Conservation (phyloP, 2,329 filamentous ascomycete genomes). For the Albifimbria verrucaria region DNA sequence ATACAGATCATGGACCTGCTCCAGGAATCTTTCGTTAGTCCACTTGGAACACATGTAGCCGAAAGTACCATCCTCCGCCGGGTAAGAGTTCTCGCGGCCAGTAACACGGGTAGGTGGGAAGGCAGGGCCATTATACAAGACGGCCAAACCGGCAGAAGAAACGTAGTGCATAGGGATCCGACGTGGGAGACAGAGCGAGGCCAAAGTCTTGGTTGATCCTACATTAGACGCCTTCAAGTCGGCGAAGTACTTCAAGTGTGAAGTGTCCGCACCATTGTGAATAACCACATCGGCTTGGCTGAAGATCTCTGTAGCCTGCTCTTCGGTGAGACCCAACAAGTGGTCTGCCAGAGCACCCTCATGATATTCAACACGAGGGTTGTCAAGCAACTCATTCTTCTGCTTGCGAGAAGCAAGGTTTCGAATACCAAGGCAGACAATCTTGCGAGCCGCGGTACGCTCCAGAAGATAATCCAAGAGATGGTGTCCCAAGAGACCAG, state of each 20-base stretch:
- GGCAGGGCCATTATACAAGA: neutral
- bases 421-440: neutral
- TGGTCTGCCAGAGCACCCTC: neutral
- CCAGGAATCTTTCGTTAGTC: conserved; percentile 28
- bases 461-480: conserved; percentile 21
- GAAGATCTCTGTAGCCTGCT: conserved; percentile 13
- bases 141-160: conserved; percentile 15
- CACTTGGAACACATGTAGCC: conserved; percentile 31
- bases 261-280: conserved; percentile 42
- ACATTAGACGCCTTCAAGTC: conserved; percentile 27
- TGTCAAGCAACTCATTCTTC: neutral
- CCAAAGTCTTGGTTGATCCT: conserved; percentile 24
- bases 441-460: neutral
- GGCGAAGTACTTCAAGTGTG: conserved; percentile 29
- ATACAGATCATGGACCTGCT: conserved; percentile 11
- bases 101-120: conserved; percentile 1
- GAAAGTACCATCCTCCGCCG: conserved; percentile 1
- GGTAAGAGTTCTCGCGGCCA: neutral
- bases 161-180: conserved; percentile 23
- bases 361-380: neutral
- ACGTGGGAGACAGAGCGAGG: conserved; percentile 15
- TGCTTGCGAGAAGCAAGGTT: neutral
- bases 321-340: neutral
- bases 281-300: conserved; percentile 38
- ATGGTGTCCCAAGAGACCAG: conserved; percentile 33